phyloP scores from a whole-genome alignment of 2,329 filamentous ascomycete species.

The Pseudocercospora crystallina region DNA sequence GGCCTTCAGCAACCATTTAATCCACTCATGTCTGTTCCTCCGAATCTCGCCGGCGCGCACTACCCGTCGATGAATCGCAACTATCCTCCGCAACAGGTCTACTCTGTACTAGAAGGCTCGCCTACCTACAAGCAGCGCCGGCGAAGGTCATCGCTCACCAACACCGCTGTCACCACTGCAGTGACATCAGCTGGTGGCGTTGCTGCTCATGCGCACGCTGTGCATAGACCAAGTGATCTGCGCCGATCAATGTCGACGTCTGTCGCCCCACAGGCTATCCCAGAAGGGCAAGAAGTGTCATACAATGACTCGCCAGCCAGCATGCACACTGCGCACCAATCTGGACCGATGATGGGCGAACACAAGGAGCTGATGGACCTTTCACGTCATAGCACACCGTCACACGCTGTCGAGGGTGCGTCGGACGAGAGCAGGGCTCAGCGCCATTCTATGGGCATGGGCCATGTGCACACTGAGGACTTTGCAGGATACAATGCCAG shows the following conservation, averaged over 20 bases:
- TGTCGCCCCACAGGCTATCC: slow-evolving; percentile 68
- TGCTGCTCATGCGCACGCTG: slow-evolving; percentile 53
- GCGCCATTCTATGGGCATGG: slow-evolving; percentile 61
- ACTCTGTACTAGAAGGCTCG: slow-evolving; percentile 87
- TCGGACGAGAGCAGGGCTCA: slow-evolving; percentile 49
- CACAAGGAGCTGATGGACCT: slow-evolving; percentile 78
- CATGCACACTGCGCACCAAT: slow-evolving; percentile 70
- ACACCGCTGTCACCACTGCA: slow-evolving; percentile 62
- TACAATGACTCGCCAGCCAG: slow-evolving; percentile 77
- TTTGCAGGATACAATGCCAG: slow-evolving; percentile 62
- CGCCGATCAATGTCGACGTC: slow-evolving; percentile 87
- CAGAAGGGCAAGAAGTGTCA: slow-evolving; percentile 60
- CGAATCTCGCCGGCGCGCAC: slow-evolving; percentile 76
- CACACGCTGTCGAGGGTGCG: slow-evolving; percentile 80
- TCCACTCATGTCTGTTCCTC: slow-evolving; percentile 86
- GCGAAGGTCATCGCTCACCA: slow-evolving; percentile 87
- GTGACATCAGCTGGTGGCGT: slow-evolving; percentile 47
- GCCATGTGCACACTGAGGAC: slow-evolving; percentile 64
- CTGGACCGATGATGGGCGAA: slow-evolving; percentile 59
- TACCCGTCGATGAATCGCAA: slow-evolving; percentile 69
- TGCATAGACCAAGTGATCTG: slow-evolving; percentile 83
- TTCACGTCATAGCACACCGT: slow-evolving; percentile 87
- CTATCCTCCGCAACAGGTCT: slow-evolving; percentile 82
- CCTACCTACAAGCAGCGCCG: slow-evolving; percentile 98
- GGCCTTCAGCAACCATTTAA: slow-evolving; percentile 74